These are phyloP conservation scores for Xylaria sp. DNA, from an alignment of 2,329 filamentous ascomycete genomes.

Conservation along the genomic window DNA sequence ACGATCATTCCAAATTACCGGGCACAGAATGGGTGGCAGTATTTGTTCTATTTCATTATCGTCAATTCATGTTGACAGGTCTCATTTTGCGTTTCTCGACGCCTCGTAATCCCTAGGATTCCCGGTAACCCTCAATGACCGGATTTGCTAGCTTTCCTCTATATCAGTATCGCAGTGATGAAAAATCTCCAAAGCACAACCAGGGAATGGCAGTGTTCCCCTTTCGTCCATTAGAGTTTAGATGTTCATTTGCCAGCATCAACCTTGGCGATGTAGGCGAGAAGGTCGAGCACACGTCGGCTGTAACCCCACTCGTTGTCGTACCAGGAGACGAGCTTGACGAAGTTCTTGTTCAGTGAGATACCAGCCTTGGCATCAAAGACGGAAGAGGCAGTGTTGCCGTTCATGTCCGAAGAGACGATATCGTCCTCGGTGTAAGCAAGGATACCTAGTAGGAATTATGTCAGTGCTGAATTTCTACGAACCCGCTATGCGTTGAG, in stretches of 20 bases:
- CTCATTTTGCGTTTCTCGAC: constrained; percentile 26
- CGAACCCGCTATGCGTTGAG: neutral
- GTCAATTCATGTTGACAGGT: constrained; percentile 34
- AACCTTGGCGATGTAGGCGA: constrained; percentile 81
- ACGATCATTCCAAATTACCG: neutral
- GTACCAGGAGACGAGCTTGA: constrained; percentile 99
- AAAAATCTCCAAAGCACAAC: constrained; percentile 12
- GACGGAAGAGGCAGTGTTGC: constrained; percentile 94
- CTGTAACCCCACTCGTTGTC: constrained; percentile 99
- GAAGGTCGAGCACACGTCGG: constrained; percentile 88
- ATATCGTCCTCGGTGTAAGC: constrained; percentile 97
- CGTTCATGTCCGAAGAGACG: constrained; percentile 93
- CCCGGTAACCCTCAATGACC: constrained; percentile 14
- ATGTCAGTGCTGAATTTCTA: constrained; percentile 22
- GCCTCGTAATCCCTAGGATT: constrained; percentile 24
- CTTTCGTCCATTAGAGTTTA: constrained; percentile 42
- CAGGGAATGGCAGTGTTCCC: neutral
- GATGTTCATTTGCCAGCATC: constrained; percentile 65
- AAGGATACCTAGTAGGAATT: constrained; percentile 73
- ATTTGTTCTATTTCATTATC: constrained; percentile 34
- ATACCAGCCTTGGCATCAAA: constrained; percentile 99
- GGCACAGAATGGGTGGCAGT: neutral
- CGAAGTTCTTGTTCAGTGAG: constrained; percentile 96
- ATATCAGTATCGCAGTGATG: constrained; percentile 18
- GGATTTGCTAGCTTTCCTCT: constrained; percentile 26